Conservation (phyloP, 306 rosid species). For the Boehmeria nivea region DNA sequence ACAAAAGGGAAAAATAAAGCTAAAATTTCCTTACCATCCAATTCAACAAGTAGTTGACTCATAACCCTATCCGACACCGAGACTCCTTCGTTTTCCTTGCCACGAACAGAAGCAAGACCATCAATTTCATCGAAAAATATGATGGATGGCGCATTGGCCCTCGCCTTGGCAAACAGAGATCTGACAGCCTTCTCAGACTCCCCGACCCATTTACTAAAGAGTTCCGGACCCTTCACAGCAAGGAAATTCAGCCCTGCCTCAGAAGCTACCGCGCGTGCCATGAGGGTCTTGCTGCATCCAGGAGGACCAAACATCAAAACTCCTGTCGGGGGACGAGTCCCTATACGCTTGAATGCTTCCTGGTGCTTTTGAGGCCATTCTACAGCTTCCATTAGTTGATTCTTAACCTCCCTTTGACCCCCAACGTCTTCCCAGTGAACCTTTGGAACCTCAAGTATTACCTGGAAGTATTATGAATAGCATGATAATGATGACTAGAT, state of each 20-base stretch:
- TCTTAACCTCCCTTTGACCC: slow-evolving; percentile 83
- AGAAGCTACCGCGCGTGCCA: slow-evolving; percentile 97
- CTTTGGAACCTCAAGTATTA: slow-evolving; percentile 87
- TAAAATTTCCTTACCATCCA: slow-evolving; percentile 65
- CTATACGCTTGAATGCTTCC: slow-evolving; percentile 76
- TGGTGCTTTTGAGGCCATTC: slow-evolving; percentile 90
- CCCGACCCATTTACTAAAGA: slow-evolving; percentile 98
- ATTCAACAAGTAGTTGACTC: slow-evolving; percentile 85
- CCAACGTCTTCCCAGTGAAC: slow-evolving; percentile 95
- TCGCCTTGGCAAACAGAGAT: slow-evolving; percentile 84
- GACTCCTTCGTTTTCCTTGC: slow-evolving; percentile 80
- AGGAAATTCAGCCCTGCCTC: slow-evolving; percentile 83
- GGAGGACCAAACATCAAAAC: slow-evolving; percentile 90
- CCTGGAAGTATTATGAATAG: slow-evolving; percentile 37
- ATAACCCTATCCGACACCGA: slow-evolving; percentile 92
- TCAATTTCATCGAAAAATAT: slow-evolving; percentile 91
- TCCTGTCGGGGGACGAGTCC: slow-evolving; percentile 80
- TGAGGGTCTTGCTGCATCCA: slow-evolving; percentile 94
- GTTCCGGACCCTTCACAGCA: slow-evolving; percentile 95
- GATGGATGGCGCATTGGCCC: slow-evolving; percentile 92
- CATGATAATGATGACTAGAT: no score
- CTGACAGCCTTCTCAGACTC: slow-evolving; percentile 98
- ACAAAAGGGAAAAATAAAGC: not conserved
- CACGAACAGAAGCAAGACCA: slow-evolving; percentile 75
- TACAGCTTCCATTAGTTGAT: slow-evolving; percentile 81